Evolutionary conservation across 208 protist species (phyloP).

Genomic region (Zelonia costaricensis): DNA sequence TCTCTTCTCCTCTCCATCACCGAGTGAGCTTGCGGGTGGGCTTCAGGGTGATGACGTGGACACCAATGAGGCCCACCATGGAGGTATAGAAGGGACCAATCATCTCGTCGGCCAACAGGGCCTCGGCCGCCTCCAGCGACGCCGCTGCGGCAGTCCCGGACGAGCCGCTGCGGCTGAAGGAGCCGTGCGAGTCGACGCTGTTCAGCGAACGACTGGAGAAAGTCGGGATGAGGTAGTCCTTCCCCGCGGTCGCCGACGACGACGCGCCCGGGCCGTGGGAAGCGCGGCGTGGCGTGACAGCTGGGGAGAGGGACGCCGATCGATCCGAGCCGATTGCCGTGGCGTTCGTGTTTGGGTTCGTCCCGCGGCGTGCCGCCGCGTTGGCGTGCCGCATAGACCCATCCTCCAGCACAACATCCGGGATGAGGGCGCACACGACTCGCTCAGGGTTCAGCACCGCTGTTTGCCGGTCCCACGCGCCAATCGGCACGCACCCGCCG

Average conservation of each 20-base stretch:
- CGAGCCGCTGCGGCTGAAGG: constrained; percentile 14
- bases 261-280: background rate
- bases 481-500: constrained; percentile 32
- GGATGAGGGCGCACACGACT: constrained; percentile 39
- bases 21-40: constrained; percentile 4
- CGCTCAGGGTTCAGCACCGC: constrained; percentile 17
- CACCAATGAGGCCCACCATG: constrained; percentile 69
- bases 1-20: too few species aligned
- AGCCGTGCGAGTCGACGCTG: constrained; percentile 11
- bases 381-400: constrained; percentile 28
- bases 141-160: background rate
- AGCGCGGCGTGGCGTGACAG: background rate
- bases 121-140: constrained; percentile 33
- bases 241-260: background rate
- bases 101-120: constrained; percentile 52
- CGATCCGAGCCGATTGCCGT: background rate
- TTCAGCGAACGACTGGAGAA: constrained; percentile 10
- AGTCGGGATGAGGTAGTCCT: constrained; percentile 1
- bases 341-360: background rate
- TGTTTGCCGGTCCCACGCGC: constrained; percentile 25
- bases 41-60: constrained; percentile 57
- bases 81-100: constrained; percentile 68
- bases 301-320: background rate
- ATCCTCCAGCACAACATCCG: constrained; percentile 44
- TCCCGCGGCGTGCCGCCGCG: background rate